Percentiles rank a stretch among this genome's conserved stretches.
Evolutionary conservation across 495 filamentous ascomycete species (phyloP).

Genomic region (Neurospora sp.): DNA sequence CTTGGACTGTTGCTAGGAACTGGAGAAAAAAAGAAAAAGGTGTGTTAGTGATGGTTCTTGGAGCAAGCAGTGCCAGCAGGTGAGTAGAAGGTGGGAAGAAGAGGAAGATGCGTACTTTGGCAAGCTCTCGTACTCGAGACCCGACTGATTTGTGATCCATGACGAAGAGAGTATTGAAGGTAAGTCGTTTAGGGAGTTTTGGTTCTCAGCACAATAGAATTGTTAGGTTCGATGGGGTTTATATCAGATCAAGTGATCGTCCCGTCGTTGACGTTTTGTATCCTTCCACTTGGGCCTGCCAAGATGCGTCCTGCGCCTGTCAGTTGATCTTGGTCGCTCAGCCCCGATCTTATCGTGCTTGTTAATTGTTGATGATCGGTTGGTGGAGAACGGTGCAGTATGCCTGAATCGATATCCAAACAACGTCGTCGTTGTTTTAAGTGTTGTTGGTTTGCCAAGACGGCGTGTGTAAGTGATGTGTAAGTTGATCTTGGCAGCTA

Average conservation of each 20-base stretch:
- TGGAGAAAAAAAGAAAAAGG: slow-evolving; percentile 14
- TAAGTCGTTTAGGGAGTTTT: neutral
- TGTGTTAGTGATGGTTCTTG: slow-evolving; percentile 3
- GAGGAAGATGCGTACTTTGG: slow-evolving; percentile 4
- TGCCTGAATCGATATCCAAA: neutral
- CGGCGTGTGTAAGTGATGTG: neutral
- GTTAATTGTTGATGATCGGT: neutral
- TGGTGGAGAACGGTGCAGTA: neutral
- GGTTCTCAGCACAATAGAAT: neutral
- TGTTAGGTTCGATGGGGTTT: neutral
- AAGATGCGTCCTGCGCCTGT: neutral
- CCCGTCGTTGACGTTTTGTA: neutral
- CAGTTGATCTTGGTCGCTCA: neutral
- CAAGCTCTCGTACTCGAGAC: slow-evolving; percentile 10
- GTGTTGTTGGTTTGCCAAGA: neutral
- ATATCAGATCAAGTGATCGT: neutral
- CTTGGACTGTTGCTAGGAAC: slow-evolving; percentile 77
- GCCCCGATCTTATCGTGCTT: neutral
- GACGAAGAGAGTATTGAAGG: neutral
- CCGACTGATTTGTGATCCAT: slow-evolving; percentile 10
- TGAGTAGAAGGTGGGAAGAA: neutral
- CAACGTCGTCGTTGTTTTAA: neutral
- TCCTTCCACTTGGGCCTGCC: neutral
- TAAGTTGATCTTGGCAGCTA: neutral
- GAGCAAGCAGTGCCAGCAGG: neutral